These are phyloP conservation scores for Aspergillus bridgeri DNA, from an alignment of 495 filamentous ascomycete genomes.

Conservation along the genomic window DNA sequence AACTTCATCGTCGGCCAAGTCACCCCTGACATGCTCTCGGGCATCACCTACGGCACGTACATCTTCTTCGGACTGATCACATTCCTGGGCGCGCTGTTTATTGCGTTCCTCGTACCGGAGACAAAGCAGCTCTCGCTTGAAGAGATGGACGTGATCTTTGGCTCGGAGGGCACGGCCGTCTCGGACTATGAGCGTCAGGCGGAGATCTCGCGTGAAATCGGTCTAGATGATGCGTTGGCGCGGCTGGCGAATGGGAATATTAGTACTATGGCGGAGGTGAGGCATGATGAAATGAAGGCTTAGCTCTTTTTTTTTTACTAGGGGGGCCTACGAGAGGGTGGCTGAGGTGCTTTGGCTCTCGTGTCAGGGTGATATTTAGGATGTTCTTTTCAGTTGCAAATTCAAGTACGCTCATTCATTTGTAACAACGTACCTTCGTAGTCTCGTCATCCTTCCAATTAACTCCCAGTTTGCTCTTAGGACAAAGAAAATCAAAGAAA, in stretches of 20 bases:
- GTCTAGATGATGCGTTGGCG: constrained; percentile 40
- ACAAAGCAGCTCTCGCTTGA: constrained; percentile 48
- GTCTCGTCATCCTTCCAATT: no score
- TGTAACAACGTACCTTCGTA: no score
- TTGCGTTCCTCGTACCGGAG: constrained; percentile 54
- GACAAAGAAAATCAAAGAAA: no score
- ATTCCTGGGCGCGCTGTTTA: constrained; percentile 53
- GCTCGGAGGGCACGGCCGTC: constrained; percentile 58
- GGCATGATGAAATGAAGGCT: not conserved
- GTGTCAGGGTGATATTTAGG: no score
- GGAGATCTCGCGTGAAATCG: constrained; percentile 66
- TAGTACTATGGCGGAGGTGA: not conserved
- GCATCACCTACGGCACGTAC: constrained; percentile 67
- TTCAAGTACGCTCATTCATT: no score
- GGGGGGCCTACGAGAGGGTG: no score
- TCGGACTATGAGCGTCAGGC: constrained; percentile 64
- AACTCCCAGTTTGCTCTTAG: no score
- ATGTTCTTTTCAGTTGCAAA: no score
- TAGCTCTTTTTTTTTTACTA: not conserved
- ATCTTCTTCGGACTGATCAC: constrained; percentile 68
- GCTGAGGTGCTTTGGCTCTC: no score
- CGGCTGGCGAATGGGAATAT: not conserved
- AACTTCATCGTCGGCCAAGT: constrained; percentile 68
- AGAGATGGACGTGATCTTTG: constrained; percentile 66
- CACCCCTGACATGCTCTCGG: constrained; percentile 66